Base-by-base conservation (phyloP, 2,329 filamentous ascomycete species). In the Alternaria sp. region DNA sequence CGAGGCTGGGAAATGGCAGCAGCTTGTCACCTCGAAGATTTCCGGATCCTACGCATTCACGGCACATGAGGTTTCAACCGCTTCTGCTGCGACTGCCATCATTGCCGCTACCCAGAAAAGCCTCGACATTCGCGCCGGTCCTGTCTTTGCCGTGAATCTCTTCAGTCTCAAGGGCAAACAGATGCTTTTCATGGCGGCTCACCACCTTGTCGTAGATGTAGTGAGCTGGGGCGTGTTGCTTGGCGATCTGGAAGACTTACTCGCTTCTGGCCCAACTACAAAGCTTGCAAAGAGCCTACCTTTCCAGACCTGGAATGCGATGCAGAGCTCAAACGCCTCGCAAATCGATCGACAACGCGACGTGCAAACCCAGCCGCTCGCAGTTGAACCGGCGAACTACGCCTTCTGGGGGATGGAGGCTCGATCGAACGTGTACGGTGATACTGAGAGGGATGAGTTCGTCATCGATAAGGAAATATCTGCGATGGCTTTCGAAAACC, bases 151-250 rank as follows among this genome's bases (percentile, higher is more conserved):
- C 10, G 72, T 70, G 11, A 53, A 74, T 33, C 45, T 77, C 1
- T 71, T 76, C 60, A 66, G 71, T 23, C 46, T 66, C 7, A 25
- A 63, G 2, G 64, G 56, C 1, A 67, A 67, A 15, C 75, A 79
- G 45, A 55, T 77, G 15, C 18, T 79, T 3, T 78, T 75, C 66
- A 54, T 79, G 37, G 65, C 70, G 4, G 74, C 72, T 10, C 75
- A 79, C 59, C 75, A 79, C 65, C 73, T 79, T 5, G 72, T 77
- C 20, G 56, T 78, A 9, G 76, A 79, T 56, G 70, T 78, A 20
- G 74, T 78, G 5, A 77, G 74, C 49, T 79, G 76, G 75, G 68
- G 70, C n/a, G 65, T 78, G 28, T 73, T 79, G 23, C 62, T 77
- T 10, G 68, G 67, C 26, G 77, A 79, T 57, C 51, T 78, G 7